Evolutionary conservation across 2,329 filamentous ascomycete species (phyloP).

Genomic region (Fusarium mexicanum): DNA sequence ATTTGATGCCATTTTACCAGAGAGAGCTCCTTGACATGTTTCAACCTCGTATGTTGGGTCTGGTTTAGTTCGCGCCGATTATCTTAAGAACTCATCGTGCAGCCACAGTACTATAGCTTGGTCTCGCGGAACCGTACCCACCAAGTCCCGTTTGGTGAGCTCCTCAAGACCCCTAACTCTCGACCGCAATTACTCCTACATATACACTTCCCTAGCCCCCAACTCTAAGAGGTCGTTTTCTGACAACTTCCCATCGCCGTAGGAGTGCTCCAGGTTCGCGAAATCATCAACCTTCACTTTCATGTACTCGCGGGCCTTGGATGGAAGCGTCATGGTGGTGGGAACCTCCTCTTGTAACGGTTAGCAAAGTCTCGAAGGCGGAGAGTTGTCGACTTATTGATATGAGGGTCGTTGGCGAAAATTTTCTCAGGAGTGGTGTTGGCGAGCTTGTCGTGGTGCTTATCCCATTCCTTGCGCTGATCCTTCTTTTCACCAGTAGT

Average conservation of each 20-base stretch:
- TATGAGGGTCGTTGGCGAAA: fast-evolving
- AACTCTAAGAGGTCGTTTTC: background rate
- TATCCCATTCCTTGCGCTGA: background rate
- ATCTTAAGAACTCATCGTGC: background rate
- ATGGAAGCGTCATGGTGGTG: background rate
- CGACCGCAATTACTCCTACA: background rate
- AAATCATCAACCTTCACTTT: background rate
- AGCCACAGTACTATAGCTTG: background rate
- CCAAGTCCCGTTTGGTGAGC: no score
- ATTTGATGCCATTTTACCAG: background rate
- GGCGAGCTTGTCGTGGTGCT: background rate
- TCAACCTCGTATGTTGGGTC: background rate
- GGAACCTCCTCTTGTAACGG: background rate
- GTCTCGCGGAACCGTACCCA: background rate
- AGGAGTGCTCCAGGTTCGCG: background rate
- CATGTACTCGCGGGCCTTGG: fast-evolving
- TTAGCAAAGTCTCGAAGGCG: background rate
- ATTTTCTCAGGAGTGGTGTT: fast-evolving
- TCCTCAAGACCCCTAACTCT: background rate
- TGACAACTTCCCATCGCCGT: background rate
- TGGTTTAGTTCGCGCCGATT: background rate
- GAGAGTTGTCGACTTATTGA: background rate
- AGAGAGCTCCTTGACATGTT: background rate
- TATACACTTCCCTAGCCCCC: background rate
- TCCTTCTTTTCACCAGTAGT: background rate